Base-by-base conservation (phyloP, 139 green algal species). In the Chlamydomonas applanata region DNA sequence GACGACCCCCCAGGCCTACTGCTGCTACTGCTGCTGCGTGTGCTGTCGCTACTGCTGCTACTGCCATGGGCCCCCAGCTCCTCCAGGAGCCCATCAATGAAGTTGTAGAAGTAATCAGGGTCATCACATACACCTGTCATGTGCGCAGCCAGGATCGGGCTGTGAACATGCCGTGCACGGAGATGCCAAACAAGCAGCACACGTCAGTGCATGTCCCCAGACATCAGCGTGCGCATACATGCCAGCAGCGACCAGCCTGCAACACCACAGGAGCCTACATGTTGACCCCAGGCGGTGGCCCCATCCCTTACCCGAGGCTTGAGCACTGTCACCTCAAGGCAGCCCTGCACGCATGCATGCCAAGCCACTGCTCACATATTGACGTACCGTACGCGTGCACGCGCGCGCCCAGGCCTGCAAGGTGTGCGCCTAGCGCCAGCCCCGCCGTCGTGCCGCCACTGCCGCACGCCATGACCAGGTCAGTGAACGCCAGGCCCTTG, bases 381-480 rank as follows among this genome's bases (percentile, higher is more conserved):
- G 17, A 69, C 62, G 75, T 78, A 34, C 82, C 86, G 36, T 93
- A 95, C 0, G 89, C 89, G 33, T 90, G 86, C 24, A 97, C 73
- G 13, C 72, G 66, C 2, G 84, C 74, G 0, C 60, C 35, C 16
- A 89, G 54, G 2, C 83, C 86, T 20, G 76, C 79, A 19, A 98
- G 83, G 53, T 89, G 71, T 3, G 75, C 57, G 14, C 89, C 95
- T 27, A 98, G 80, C 2, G 89, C 93, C 14, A 98, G 74, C 25
- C 95, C 95, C 1, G 90, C 94, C 1, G 88, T 89, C 54, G 94
- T 98, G 62, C 91, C 94, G 24, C 93, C 93, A 46, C 83, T 95
- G 45, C 95, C 95, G 78, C 91, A 97, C 0, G 95, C 94, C 90
- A 77, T 34, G n/a, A 92, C 88, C 82, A 95, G 85, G 2, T 78